Evolutionary conservation across 2,329 filamentous ascomycete genomes (phyloP).

Genomic region (Ustulina deusta): DNA sequence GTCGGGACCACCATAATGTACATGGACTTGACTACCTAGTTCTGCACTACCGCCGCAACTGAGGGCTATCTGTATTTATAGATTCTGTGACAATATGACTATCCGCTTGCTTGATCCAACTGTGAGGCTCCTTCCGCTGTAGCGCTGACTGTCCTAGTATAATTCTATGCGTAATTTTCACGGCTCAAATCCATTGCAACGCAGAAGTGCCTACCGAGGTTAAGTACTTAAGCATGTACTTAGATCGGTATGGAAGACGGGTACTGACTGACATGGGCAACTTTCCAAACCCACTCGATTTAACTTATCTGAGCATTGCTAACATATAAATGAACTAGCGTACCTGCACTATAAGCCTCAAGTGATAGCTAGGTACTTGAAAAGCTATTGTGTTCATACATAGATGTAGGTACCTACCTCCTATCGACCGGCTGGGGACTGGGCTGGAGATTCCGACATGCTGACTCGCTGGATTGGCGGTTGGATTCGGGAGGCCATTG

Average conservation of each 20-base stretch:
- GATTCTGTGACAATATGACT: neutral
- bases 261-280: neutral
- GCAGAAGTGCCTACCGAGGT: constrained; percentile 4
- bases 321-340: neutral
- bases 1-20: constrained; percentile 14
- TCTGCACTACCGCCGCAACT: neutral
- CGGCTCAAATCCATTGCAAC: neutral
- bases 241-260: neutral
- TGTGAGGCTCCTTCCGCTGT: constrained; percentile 2
- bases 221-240: neutral
- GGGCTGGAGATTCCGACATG: neutral
- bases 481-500: constrained; percentile 11
- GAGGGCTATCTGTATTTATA: neutral
- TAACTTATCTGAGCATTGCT: neutral
- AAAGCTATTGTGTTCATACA: neutral
- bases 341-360: neutral
- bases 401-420: neutral
- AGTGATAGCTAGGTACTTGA: neutral
- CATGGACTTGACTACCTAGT: neutral
- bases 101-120: neutral
- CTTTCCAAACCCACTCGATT: constrained; percentile 1
- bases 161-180: neutral
- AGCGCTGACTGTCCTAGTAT: neutral
- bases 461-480: constrained; percentile 9
- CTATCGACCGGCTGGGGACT: constrained; percentile 6